phyloP scores from a whole-genome alignment of 768 basidiomycete species.

The Boletus edulis region DNA sequence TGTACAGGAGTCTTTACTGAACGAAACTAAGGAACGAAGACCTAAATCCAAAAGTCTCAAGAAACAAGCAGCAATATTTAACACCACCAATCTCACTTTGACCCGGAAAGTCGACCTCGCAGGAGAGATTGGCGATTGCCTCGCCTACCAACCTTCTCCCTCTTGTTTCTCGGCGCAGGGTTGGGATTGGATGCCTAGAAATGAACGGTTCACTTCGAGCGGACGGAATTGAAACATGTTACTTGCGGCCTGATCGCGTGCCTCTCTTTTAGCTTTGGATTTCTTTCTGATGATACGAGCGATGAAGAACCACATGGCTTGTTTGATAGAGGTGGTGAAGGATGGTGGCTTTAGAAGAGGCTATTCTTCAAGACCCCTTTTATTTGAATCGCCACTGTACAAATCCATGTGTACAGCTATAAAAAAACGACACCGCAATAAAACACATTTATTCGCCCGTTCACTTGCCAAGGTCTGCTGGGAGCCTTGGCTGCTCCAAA shows the following conservation, averaged over 20 bases:
- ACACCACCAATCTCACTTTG: not conserved
- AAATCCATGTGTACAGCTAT: no score
- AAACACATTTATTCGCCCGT: not conserved
- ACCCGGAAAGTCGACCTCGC: not conserved
- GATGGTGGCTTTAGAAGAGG: not conserved
- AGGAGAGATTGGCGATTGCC: no score
- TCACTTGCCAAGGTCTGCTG: not conserved
- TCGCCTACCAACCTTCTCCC: not conserved
- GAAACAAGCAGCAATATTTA: not conserved
- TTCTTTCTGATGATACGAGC: slow-evolving; percentile 5
- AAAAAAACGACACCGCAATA: not conserved
- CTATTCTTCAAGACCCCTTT: no score
- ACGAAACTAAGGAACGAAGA: no score
- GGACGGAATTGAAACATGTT: not conserved
- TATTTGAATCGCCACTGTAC: no score
- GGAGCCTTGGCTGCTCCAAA: slow-evolving; percentile 48
- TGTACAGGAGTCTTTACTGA: no score
- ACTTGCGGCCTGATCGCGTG: not conserved
- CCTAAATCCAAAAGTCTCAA: not conserved
- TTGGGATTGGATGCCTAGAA: not conserved
- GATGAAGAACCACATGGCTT: slow-evolving; percentile 9
- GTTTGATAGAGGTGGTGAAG: not conserved
- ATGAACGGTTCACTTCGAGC: no score
- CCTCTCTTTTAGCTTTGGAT: not conserved
- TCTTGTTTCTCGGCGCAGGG: not conserved